phyloP scores from a whole-genome alignment of 495 filamentous ascomycete genomes.

The Xylaria venustula region DNA sequence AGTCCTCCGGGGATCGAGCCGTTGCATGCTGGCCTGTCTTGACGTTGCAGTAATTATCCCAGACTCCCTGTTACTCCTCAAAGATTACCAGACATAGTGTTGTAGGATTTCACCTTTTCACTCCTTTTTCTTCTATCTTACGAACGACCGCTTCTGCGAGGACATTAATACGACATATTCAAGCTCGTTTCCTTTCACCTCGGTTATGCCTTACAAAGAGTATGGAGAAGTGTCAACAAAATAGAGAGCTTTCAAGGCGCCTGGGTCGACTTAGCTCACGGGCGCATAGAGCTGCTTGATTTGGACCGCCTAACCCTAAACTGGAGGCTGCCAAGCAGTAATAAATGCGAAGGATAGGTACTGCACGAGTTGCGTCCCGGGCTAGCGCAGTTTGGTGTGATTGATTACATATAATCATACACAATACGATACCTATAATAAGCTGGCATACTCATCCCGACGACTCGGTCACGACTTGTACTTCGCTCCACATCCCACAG shows the following conservation, averaged over 20 bases:
- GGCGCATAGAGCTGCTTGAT: background rate
- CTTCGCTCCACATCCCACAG: background rate
- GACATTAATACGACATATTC: background rate
- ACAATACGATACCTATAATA: background rate
- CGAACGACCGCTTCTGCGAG: background rate
- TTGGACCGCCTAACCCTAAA: background rate
- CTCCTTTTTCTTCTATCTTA: background rate
- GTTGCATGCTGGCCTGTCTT: conserved; percentile 1
- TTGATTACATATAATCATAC: background rate
- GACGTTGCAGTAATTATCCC: background rate
- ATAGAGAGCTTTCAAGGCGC: no score
- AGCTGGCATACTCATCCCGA: background rate
- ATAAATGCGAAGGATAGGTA: background rate
- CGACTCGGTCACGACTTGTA: conserved; percentile 6
- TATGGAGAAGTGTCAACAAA: no score
- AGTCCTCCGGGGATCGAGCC: conserved; percentile 6
- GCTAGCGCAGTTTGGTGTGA: background rate
- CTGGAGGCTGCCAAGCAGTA: background rate
- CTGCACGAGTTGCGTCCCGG: background rate
- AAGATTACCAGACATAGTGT: background rate
- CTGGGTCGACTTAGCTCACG: background rate
- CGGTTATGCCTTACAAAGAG: no score
- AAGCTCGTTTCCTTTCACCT: background rate
- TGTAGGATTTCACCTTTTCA: background rate
- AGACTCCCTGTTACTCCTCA: background rate